Evolutionary conservation across 768 basidiomycete species (phyloP).

Genomic region (Megacollybia marginata): DNA sequence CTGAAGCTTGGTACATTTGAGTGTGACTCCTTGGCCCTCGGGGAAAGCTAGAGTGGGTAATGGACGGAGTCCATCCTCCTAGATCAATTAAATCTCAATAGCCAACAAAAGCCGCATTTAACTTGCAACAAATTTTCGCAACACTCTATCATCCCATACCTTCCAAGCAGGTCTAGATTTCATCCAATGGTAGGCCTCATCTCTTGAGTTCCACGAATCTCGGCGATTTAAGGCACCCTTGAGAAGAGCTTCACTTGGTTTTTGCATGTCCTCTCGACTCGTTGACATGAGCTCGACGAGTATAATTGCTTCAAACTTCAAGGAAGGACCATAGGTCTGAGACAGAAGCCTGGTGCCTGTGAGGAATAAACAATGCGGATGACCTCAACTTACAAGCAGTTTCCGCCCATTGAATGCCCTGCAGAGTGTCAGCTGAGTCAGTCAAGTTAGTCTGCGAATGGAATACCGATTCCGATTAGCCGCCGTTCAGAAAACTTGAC

Average conservation of each 20-base stretch:
- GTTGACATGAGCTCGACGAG: conserved; percentile 41
- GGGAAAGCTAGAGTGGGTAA: conserved; percentile 37
- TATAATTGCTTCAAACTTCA: conserved; percentile 32
- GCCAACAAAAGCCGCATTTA: too few relatives aligned
- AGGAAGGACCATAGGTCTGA: conserved; percentile 29
- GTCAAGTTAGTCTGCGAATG: too few relatives aligned
- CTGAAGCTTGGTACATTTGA: conserved; percentile 38
- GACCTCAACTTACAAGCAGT: conserved; percentile 24
- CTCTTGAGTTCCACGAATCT: conserved; percentile 45
- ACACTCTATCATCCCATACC: conserved; percentile 42
- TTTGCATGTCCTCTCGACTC: conserved; percentile 6
- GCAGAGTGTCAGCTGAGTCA: neutral
- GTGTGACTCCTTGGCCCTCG: conserved; percentile 37
- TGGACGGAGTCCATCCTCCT: conserved; percentile 36
- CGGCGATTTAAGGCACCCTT: conserved; percentile 30
- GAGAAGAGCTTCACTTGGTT: conserved; percentile 10
- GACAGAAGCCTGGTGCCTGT: conserved; percentile 27
- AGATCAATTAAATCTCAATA: neutral
- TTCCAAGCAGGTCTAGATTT: conserved; percentile 32
- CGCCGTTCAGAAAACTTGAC: conserved; percentile 41
- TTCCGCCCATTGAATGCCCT: conserved; percentile 51
- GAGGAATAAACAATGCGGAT: neutral
- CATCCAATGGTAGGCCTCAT: conserved; percentile 35
- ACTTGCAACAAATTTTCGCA: conserved; percentile 35
- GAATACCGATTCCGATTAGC: conserved; percentile 31